phyloP scores from a whole-genome alignment of 768 basidiomycete species.

The Pulveroboletus ravenelii region DNA sequence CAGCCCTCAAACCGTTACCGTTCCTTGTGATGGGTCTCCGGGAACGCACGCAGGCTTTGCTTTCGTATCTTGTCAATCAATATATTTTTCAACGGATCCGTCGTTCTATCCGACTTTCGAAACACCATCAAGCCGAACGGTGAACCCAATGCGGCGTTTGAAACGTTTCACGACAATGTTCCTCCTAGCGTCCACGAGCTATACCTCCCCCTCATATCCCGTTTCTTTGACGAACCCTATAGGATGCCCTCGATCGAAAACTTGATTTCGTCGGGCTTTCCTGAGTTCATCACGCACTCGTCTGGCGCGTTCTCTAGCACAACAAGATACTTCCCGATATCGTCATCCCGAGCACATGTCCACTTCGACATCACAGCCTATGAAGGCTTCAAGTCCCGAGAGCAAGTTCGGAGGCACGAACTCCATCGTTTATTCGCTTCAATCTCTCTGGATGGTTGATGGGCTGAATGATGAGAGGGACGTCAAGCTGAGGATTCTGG shows the following conservation, averaged over 20 bases:
- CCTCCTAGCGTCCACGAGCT: conserved; percentile 13
- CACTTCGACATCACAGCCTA: conserved; percentile 6
- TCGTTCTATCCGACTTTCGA: conserved; percentile 14
- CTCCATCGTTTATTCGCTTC: conserved; percentile 21
- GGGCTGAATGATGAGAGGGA: conserved; percentile 6
- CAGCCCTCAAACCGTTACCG: no score
- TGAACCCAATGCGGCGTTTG: background rate
- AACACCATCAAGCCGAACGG: background rate
- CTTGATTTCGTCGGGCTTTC: conserved; percentile 20
- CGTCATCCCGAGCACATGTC: conserved; percentile 22
- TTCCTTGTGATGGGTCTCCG: conserved; percentile 4
- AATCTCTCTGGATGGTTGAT: conserved; percentile 9
- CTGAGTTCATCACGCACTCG: conserved; percentile 21
- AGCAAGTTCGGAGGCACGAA: conserved; percentile 12
- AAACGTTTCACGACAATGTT: conserved; percentile 15
- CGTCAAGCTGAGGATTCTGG: conserved; percentile 10
- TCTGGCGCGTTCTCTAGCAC: conserved; percentile 15
- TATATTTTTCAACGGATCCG: conserved; percentile 14
- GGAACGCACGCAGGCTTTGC: conserved; percentile 18
- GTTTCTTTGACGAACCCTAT: conserved; percentile 20
- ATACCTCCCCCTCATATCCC: conserved; percentile 19
- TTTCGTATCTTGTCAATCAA: conserved; percentile 21
- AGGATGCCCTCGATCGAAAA: conserved; percentile 15
- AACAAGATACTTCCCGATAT: conserved; percentile 16
- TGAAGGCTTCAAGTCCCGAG: conserved; percentile 13